Conservation (phyloP, 768 basidiomycete genomes). For the Kwoniella pini region DNA sequence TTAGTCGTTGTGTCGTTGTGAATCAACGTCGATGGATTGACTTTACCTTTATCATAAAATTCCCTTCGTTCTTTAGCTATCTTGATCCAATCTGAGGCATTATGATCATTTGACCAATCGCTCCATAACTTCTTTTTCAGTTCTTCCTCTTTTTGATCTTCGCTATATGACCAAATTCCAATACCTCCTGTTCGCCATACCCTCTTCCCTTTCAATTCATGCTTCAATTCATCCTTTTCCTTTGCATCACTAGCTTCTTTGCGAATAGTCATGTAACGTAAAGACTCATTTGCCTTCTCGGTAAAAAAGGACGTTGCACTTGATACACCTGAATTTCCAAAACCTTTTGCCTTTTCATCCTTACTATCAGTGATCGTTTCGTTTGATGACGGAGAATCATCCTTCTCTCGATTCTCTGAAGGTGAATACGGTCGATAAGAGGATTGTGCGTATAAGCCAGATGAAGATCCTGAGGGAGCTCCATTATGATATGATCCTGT, state of each 20-base stretch:
- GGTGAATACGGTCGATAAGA: slow-evolving; percentile 8
- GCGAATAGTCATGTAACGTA: slow-evolving; percentile 26
- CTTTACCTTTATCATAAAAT: slow-evolving; percentile 35
- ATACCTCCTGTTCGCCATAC: slow-evolving; percentile 44
- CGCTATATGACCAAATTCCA: slow-evolving; percentile 41
- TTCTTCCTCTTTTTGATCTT: slow-evolving; percentile 27
- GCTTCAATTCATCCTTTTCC: slow-evolving; percentile 33
- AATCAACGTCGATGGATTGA: too few species aligned
- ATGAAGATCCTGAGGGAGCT: not conserved
- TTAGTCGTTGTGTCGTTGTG: not conserved
- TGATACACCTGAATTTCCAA: slow-evolving; percentile 38
- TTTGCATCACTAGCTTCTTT: slow-evolving; percentile 30
- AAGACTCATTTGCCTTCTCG: slow-evolving; percentile 28
- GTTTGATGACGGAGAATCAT: slow-evolving; percentile 26
- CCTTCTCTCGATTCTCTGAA: not conserved
- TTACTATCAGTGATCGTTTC: slow-evolving; percentile 18
- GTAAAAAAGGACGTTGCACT: too few species aligned
- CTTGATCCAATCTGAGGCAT: slow-evolving; percentile 34
- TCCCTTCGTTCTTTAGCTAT: slow-evolving; percentile 34
- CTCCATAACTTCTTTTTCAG: slow-evolving; percentile 35
- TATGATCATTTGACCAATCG: slow-evolving; percentile 33
- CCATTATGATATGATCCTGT: slow-evolving; percentile 15
- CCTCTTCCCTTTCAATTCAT: slow-evolving; percentile 39
- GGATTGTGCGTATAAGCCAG: slow-evolving; percentile 8
- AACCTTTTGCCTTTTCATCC: slow-evolving; percentile 28